Evolutionary conservation across 1,284 basidiomycete genomes (phyloP).

Genomic region (Trichosporon sp.): DNA sequence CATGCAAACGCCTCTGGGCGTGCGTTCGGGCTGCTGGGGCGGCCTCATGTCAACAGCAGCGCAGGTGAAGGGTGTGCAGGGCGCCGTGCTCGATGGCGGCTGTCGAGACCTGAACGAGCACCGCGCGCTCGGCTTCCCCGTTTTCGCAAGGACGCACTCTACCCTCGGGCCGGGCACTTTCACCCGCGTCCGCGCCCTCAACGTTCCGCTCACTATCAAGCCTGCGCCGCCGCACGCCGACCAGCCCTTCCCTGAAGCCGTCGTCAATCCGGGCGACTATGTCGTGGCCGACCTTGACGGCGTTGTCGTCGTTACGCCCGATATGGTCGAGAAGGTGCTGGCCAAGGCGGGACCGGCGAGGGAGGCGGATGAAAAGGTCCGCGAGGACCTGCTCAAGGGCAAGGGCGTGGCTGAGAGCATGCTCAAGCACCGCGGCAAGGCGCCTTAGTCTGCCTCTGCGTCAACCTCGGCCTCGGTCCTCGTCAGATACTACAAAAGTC

Average conservation of each 20-base stretch:
- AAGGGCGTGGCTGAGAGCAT: conserved; percentile 71
- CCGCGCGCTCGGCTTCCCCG: conserved; percentile 42
- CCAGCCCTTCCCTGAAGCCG: conserved; percentile 50
- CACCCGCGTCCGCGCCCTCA: conserved; percentile 72
- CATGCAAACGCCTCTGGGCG: conserved; percentile 63
- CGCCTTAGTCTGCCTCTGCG: conserved; percentile 5
- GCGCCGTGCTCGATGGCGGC: conserved; percentile 50
- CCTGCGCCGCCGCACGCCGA: conserved; percentile 8
- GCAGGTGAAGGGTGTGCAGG: conserved; percentile 41
- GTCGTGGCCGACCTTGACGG: conserved; percentile 85
- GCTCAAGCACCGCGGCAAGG: conserved; percentile 51
- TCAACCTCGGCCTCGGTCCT: neutral
- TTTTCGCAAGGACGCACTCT: conserved; percentile 33
- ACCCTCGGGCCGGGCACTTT: conserved; percentile 77
- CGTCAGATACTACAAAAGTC: neutral
- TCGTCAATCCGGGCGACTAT: conserved; percentile 71
- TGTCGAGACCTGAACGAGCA: conserved; percentile 51
- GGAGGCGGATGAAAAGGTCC: conserved; percentile 66
- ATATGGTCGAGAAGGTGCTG: conserved; percentile 57
- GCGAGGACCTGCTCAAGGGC: conserved; percentile 70
- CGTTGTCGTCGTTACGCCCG: conserved; percentile 71
- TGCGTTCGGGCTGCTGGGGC: conserved; percentile 44
- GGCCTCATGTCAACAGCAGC: conserved; percentile 52
- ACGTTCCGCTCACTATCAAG: conserved; percentile 65
- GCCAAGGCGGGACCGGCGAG: conserved; percentile 59